Evolutionary conservation across 2,329 filamentous ascomycete genomes (phyloP), one percentile per base, ranked within the genome.

Genomic region (Fusarium praegraminearum): DNA sequence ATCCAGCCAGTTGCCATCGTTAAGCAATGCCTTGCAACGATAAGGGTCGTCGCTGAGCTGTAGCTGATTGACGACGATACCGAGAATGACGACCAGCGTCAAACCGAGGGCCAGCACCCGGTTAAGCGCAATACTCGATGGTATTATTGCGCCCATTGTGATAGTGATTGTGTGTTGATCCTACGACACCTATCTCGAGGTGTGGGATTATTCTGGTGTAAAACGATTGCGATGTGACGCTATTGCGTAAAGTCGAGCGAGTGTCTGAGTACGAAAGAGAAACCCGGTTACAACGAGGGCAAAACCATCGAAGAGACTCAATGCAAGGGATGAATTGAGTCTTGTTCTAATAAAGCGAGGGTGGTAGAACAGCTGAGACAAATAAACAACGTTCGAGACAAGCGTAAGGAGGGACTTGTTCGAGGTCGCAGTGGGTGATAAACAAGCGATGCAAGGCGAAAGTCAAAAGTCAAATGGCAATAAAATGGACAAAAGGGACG

Each of bases 21-120:
- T 81, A 5, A 87, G 79, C 40, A 89, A 77, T 10, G 83, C 83
- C 15, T 78, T 76, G 73, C 87, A 90, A 75, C 85, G 86, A 73
- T 83, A 84, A 1, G 84, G 84, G 69, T 89, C 86, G 20, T 72
- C 57, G 54, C 55, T 44, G 32, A 63, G 64, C 36, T 63, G 55
- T 16, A 71, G 54, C n/a, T 69, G 57, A 22, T 71, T 71, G 26
- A 71, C 38, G 41, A 33, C 32, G 12, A 71, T 69, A 13, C 68
- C 68, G 41, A 71, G 32, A 30, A 71, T 69, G 65, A 71, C 68
- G 68, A 62, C 68, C 68, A 71, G 68, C 68, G 68, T 69, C 68
- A 71, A 62, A 22, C 49, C 57, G 22, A 70, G 55, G 20, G 67
- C 67, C 35, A 70, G 20, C 18, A 69, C 64, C 47, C 67, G 67